Conservation (phyloP, 1,284 basidiomycete genomes). For the Peniophora sp. region DNA sequence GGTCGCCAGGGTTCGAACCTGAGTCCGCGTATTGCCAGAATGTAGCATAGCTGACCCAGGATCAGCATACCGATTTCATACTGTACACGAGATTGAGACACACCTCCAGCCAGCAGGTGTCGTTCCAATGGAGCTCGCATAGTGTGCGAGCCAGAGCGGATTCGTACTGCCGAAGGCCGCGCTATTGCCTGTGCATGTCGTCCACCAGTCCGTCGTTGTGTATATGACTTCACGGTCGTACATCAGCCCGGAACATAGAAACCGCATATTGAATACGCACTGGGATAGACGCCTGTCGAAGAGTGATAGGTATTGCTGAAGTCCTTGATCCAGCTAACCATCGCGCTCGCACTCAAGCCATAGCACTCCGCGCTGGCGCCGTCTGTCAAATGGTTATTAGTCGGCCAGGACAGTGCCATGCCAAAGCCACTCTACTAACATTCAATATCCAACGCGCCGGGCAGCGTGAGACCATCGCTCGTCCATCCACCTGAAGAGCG, state of each 20-base stretch:
- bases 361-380: constrained; percentile 47
- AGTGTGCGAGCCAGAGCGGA: constrained; percentile 56
- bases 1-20: constrained; percentile 46
- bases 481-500: constrained; percentile 42
- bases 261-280: too few species aligned
- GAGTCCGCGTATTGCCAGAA: constrained; percentile 61
- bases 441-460: constrained; percentile 60
- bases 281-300: constrained; percentile 33
- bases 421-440: constrained; percentile 24
- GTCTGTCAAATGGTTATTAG: constrained; percentile 28
- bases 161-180: constrained; percentile 35
- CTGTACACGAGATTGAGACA: constrained; percentile 5
- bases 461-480: constrained; percentile 51
- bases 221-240: constrained; percentile 40
- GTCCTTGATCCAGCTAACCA: constrained; percentile 57
- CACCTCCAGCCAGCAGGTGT: constrained; percentile 49
- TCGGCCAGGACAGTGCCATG: background rate
- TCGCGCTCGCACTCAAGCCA: constrained; percentile 39
- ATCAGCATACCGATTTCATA: background rate
- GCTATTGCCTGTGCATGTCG: constrained; percentile 52
- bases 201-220: constrained; percentile 63
- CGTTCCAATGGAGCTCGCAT: constrained; percentile 36
- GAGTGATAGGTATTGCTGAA: constrained; percentile 58
- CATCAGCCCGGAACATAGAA: background rate
- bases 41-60: constrained; percentile 31